Evolutionary conservation across 2,329 filamentous ascomycete species (phyloP).

Genomic region (Alternaria brassicicola): DNA sequence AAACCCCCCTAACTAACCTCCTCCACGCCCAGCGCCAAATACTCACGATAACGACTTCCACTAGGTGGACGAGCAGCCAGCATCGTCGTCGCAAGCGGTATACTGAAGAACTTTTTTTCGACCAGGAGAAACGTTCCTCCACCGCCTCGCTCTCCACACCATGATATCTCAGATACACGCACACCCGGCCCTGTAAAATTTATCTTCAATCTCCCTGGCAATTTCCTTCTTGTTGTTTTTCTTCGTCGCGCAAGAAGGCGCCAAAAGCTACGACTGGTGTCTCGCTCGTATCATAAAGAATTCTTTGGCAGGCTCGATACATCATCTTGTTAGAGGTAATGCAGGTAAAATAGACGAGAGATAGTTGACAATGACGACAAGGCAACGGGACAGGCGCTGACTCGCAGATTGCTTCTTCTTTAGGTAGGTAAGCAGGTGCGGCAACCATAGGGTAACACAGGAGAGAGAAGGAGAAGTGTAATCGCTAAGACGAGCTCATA

Average conservation of each 20-base stretch:
- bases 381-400: not conserved
- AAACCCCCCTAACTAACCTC: conserved; percentile 45
- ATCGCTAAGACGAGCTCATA: not conserved
- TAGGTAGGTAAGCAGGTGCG: not conserved
- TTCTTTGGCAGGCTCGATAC: too few species aligned
- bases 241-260: conserved; percentile 24
- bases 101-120: conserved; percentile 46
- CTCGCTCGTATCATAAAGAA: not conserved
- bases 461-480: not conserved
- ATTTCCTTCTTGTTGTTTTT: conserved; percentile 22
- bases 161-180: conserved; percentile 53
- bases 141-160: conserved; percentile 42
- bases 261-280: conserved; percentile 43
- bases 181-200: conserved; percentile 50
- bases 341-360: not conserved
- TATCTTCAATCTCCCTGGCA: conserved; percentile 46
- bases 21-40: conserved; percentile 47
- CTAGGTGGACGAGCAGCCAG: conserved; percentile 50
- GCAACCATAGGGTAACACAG: not conserved
- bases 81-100: conserved; percentile 45
- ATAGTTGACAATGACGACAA: not conserved
- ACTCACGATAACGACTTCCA: conserved; percentile 49
- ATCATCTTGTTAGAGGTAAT: not conserved
- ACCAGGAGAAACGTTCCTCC: conserved; percentile 37
- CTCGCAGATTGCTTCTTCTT: not conserved